These are phyloP conservation scores for Colletotrichum somersetense DNA, from an alignment of 2,329 filamentous ascomycete genomes.

Conservation along the genomic window DNA sequence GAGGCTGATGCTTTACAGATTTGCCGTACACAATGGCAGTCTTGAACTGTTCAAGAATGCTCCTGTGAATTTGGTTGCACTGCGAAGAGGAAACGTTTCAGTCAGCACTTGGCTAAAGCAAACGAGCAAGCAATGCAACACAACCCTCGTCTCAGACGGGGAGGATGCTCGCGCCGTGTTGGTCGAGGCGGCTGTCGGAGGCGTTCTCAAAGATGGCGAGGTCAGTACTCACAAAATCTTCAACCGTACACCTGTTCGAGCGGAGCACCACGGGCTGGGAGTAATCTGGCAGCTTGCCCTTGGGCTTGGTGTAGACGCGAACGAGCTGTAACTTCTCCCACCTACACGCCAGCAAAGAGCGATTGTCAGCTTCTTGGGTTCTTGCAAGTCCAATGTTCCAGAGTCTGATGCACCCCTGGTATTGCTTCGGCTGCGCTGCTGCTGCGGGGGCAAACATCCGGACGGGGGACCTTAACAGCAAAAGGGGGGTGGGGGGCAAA, in stretches of 20 bases:
- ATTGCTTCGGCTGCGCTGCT: conserved; percentile 15
- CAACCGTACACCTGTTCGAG: conserved; percentile 85
- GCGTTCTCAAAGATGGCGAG: conserved; percentile 1
- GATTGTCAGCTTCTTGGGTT: conserved; percentile 15
- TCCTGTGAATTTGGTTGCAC: conserved; percentile 98
- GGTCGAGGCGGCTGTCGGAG: background rate
- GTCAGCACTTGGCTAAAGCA: conserved; percentile 43
- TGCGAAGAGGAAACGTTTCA: conserved; percentile 60
- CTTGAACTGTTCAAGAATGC: conserved; percentile 95
- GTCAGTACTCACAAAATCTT: conserved; percentile 87
- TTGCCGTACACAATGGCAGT: conserved; percentile 96
- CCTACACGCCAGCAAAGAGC: conserved; percentile 50
- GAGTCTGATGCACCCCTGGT: conserved; percentile 2
- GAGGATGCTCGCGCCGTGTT: conserved; percentile 5
- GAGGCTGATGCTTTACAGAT: conserved; percentile 98
- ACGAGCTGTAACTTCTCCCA: conserved; percentile 96
- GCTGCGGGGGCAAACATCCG: conserved; percentile 3
- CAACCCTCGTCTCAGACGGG: conserved; percentile 13
- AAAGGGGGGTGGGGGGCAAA: conserved; percentile 10
- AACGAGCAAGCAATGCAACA: background rate
- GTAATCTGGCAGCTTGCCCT: conserved; percentile 95
- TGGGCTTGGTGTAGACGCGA: conserved; percentile 97
- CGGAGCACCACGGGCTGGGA: conserved; percentile 89
- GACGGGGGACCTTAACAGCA: background rate
- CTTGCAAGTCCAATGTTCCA: conserved; percentile 4